Evolutionary conservation across 305 asterid genomes (phyloP).

Genomic region (Fraxinus velutina): DNA sequence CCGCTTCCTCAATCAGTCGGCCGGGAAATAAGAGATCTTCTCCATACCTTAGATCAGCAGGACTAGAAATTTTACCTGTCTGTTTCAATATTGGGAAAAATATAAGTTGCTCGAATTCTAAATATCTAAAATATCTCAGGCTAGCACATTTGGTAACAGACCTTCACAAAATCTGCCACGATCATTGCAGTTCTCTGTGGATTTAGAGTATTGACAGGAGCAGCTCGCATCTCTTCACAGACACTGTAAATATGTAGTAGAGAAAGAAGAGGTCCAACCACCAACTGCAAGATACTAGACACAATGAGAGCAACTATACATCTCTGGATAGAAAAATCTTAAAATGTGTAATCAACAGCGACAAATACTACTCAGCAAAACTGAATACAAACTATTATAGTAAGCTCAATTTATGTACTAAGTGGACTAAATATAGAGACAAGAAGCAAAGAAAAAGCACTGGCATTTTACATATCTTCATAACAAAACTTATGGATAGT

Average conservation of each 20-base stretch:
- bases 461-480: background rate
- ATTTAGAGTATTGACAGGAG: conserved; percentile 90
- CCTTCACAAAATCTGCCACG: conserved; percentile 79
- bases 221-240: conserved; percentile 85
- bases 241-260: conserved; percentile 71
- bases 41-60: conserved; percentile 79
- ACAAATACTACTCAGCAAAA: background rate
- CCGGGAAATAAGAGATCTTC: conserved; percentile 87
- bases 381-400: background rate
- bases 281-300: conserved; percentile 50
- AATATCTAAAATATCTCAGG: conserved; percentile 1
- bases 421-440: background rate
- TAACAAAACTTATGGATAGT: background rate
- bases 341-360: background rate
- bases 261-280: conserved; percentile 79
- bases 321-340: background rate
- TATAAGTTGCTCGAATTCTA: conserved; percentile 18
- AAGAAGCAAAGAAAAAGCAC: background rate
- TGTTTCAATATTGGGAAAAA: conserved; percentile 27
- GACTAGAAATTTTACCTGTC: conserved; percentile 73
- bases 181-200: conserved; percentile 95
- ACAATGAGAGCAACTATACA: conserved; percentile 18
- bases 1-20: conserved; percentile 78
- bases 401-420: background rate
- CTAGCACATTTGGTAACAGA: conserved; percentile 27